These are phyloP conservation scores for Chlorella sp. DNA, from an alignment of 139 green algal genomes.

Conservation along the genomic window DNA sequence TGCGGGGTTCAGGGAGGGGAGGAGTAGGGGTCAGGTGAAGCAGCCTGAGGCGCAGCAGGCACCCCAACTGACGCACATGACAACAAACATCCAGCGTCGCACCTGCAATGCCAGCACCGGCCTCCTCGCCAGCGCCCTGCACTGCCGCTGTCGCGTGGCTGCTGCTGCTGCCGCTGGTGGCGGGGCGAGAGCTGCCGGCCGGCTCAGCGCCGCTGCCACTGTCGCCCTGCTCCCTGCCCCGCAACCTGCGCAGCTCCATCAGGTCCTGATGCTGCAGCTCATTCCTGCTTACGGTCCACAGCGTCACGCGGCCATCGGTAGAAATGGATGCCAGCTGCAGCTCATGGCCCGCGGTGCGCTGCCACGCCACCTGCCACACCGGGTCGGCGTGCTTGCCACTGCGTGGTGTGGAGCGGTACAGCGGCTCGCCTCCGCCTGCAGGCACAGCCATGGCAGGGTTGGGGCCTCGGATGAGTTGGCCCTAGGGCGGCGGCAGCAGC, in stretches of 20 bases:
- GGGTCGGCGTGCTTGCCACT: slow-evolving; percentile 89
- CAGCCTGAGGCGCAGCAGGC: neutral
- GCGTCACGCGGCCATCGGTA: slow-evolving; percentile 81
- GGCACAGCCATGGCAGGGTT: no score
- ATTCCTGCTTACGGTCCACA: slow-evolving; percentile 89
- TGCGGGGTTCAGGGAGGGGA: neutral
- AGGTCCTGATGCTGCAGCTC: slow-evolving; percentile 78
- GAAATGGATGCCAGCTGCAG: slow-evolving; percentile 75
- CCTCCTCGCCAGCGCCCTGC: slow-evolving; percentile 17
- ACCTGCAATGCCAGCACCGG: slow-evolving; percentile 12
- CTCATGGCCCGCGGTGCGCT: slow-evolving; percentile 67
- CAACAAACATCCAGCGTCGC: no score
- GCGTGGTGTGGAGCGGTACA: slow-evolving; percentile 74
- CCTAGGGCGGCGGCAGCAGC: no score
- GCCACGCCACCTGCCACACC: slow-evolving; percentile 82
- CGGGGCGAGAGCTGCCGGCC: no score
- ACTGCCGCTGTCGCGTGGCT: neutral
- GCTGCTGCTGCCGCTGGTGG: neutral
- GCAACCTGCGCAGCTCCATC: slow-evolving; percentile 61
- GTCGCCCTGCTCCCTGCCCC: neutral
- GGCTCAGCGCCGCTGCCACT: no score
- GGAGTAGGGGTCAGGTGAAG: neutral
- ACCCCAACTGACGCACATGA: neutral
- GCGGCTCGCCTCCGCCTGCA: slow-evolving; percentile 33
- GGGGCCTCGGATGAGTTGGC: no score